These are phyloP conservation scores for Coelastrella sp. DNA, from an alignment of 139 green algal genomes.

Conservation along the genomic window DNA sequence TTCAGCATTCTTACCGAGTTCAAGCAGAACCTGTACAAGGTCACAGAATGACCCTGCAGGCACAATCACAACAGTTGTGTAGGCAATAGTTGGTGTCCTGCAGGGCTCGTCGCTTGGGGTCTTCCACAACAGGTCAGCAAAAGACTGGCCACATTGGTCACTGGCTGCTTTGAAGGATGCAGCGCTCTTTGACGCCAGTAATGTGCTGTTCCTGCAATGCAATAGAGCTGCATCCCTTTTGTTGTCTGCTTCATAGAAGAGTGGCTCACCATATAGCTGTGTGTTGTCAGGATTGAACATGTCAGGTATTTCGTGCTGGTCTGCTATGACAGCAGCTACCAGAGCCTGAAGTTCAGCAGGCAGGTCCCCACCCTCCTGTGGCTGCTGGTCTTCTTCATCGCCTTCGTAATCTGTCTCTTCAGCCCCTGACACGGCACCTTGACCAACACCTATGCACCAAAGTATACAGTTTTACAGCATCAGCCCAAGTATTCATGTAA, in stretches of 20 bases:
- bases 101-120: no score
- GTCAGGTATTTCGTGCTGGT: slow-evolving; percentile 19
- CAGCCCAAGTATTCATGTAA: background rate
- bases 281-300: slow-evolving; percentile 2
- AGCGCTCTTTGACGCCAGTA: no score
- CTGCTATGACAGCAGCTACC: slow-evolving; percentile 5
- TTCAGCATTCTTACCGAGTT: background rate
- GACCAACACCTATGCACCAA: background rate
- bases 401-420: slow-evolving; percentile 25
- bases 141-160: no score
- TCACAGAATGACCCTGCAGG: slow-evolving; percentile 21
- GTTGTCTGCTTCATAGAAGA: no score
- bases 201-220: background rate
- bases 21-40: slow-evolving; percentile 5
- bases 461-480: background rate
- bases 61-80: background rate
- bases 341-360: slow-evolving; percentile 30
- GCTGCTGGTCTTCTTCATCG: slow-evolving; percentile 7
- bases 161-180: no score
- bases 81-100: background rate
- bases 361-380: slow-evolving; percentile 1
- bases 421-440: slow-evolving; percentile 15
- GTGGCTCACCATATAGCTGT: slow-evolving; percentile 23
- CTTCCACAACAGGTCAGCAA: no score
- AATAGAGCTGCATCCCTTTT: background rate